A percentile compares a stretch with the other conserved stretches of the same genome.
These are phyloP conservation scores for Phytophthora agathidicida DNA, from an alignment of 352 stramenopile species.

Conservation along the genomic window DNA sequence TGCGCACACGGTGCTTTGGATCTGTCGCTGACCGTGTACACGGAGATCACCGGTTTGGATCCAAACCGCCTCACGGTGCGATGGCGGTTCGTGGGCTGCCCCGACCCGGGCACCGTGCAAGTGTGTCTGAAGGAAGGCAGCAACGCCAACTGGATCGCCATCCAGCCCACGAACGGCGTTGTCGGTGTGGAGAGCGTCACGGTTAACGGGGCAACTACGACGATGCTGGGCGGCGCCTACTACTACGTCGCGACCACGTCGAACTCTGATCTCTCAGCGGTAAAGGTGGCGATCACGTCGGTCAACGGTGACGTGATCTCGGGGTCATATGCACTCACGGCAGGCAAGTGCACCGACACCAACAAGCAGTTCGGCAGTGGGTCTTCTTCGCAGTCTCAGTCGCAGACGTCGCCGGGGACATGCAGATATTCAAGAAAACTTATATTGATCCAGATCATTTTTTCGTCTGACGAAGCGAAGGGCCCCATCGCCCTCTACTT, in stretches of 20 bases:
- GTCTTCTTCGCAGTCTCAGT: slow-evolving; percentile 8
- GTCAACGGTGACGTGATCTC: slow-evolving; percentile 56
- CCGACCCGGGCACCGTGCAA: slow-evolving; percentile 49
- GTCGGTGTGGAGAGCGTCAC: slow-evolving; percentile 59
- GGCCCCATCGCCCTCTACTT: no score
- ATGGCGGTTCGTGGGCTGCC: slow-evolving; percentile 79
- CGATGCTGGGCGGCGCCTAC: slow-evolving; percentile 70
- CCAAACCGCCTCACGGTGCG: slow-evolving; percentile 58
- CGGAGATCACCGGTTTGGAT: slow-evolving; percentile 65
- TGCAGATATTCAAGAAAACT: no score
- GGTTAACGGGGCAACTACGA: slow-evolving; percentile 62
- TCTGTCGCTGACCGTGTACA: slow-evolving; percentile 73
- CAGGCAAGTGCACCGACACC: slow-evolving; percentile 34
- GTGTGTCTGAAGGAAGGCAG: slow-evolving; percentile 76
- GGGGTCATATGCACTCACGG: slow-evolving; percentile 56
- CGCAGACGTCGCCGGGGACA: not conserved
- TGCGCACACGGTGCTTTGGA: slow-evolving; percentile 73
- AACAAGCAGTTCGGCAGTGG: slow-evolving; percentile 38
- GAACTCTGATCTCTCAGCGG: slow-evolving; percentile 38
- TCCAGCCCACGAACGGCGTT: slow-evolving; percentile 66
- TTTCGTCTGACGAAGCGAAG: no score
- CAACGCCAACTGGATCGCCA: slow-evolving; percentile 59
- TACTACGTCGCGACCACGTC: slow-evolving; percentile 57
- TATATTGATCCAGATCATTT: no score
- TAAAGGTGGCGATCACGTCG: slow-evolving; percentile 61